Base-by-base conservation (phyloP, 192 early-diverging fungal species). In the Coemansia sp. region DNA sequence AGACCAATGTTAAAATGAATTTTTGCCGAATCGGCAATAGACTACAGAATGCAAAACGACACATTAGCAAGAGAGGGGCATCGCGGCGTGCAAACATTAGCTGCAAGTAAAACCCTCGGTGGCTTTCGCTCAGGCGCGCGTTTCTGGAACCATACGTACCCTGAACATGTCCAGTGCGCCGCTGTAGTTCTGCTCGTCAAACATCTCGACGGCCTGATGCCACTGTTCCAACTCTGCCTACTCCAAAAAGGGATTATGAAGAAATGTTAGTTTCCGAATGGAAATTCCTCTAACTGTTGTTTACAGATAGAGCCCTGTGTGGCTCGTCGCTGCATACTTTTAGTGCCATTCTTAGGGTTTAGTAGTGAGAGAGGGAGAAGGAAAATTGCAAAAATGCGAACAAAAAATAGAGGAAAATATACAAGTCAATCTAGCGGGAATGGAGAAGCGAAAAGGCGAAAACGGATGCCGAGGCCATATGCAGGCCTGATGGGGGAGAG, bases 1-100 rank as follows among this genome's bases (percentile, higher is more conserved):
- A 95, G 87, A 7, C 91, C 94, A 72, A 97, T 93, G 77, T 97
- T 99, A 79, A 97, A 99, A 76, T 95, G 93, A 53, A 97, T 95
- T 79, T 95, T 95, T 38, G 95, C 88, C 16, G 88, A 90, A 71
- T 96, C 93, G 37, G 95, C 95, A 62, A 99, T 82, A 37, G 56
- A 57, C 74, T 80, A 74, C 62, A 63, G 18, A 24, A 31, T 55
- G 24, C 45, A 62, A 35, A 28, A 31, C 51, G 31, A 55, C 31
- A 20, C 18, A 45, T 43, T 43, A 2, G 14, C 16, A 9, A 31
- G 4, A 31, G 4, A 31, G n/a, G 40, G 40, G 8, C 43, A 45
- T 40, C 14, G 16, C 39, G 14, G 39, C 16, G 14, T 4, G 14
- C 16, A 18, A 20, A 45, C 20, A 20, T 45, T 20, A 45, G 43